Evolutionary conservation across 768 basidiomycete species (phyloP).

Genomic region (Suillus paluster): DNA sequence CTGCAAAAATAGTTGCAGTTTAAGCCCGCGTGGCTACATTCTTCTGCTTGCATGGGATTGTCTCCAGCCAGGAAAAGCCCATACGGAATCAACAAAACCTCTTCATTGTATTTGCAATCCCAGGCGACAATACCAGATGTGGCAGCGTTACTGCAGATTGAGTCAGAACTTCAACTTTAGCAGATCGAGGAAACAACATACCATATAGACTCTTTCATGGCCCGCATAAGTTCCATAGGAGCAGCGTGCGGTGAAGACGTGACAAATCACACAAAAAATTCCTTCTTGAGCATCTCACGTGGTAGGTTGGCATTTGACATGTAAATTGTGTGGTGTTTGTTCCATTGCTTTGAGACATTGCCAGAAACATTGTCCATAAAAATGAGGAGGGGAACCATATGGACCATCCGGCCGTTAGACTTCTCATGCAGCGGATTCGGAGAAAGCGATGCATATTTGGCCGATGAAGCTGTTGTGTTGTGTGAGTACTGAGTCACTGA

Average conservation of each 20-base stretch:
- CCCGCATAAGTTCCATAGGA: constrained; percentile 38
- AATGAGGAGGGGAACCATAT: constrained; percentile 28
- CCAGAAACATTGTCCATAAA: constrained; percentile 43
- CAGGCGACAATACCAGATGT: constrained; percentile 19
- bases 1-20: constrained; percentile 39
- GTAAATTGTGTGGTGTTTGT: constrained; percentile 39
- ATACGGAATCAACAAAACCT: constrained; percentile 31
- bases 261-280: constrained; percentile 34
- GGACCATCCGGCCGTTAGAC: constrained; percentile 24
- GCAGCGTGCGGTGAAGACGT: constrained; percentile 38
- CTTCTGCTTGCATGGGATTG: constrained; percentile 44
- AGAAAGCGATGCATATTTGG: constrained; percentile 8
- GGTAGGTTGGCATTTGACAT: constrained; percentile 38
- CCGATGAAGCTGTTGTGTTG: background rate
- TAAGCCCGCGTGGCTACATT: constrained; percentile 36
- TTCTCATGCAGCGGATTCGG: constrained; percentile 24
- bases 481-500: background rate
- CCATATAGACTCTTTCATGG: constrained; percentile 30
- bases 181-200: constrained; percentile 15
- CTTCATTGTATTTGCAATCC: constrained; percentile 25
- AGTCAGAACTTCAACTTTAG: too few species aligned
- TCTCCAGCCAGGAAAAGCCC: constrained; percentile 27
- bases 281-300: constrained; percentile 33
- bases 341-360: constrained; percentile 42
- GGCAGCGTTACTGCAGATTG: constrained; percentile 12